Percentiles rank a stretch among this genome's conserved stretches.
These are phyloP conservation scores for Setaria viridis DNA, from an alignment of 202 grass and related monocot species.

Conservation along the genomic window DNA sequence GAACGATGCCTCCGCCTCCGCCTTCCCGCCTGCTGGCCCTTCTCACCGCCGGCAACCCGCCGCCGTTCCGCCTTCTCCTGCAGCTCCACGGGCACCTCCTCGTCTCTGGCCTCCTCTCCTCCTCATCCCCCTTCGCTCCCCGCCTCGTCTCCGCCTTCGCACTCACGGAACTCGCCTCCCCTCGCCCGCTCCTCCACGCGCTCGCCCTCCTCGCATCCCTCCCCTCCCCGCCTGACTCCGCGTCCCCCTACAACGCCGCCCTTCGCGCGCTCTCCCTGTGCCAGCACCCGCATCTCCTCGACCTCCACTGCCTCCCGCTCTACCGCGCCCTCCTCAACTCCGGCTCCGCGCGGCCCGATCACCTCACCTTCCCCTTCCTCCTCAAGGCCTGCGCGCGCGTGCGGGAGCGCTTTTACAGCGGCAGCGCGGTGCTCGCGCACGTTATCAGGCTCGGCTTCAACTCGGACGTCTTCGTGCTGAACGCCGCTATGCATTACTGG, in stretches of 20 bases:
- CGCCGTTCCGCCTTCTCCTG: constrained; percentile 40
- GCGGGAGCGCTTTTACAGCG: constrained; percentile 4
- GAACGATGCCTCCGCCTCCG: constrained; percentile 10
- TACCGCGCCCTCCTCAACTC: constrained; percentile 60
- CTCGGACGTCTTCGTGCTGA: constrained; percentile 62
- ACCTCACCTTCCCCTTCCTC: constrained; percentile 70
- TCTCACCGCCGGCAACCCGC: constrained; percentile 34
- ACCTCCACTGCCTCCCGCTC: constrained; percentile 49
- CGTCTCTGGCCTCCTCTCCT: constrained; percentile 27
- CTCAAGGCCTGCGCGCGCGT: constrained; percentile 50
- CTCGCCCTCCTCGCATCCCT: constrained; percentile 63
- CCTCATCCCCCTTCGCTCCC: neutral
- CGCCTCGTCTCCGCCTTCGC: constrained; percentile 55
- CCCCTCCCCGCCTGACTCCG: constrained; percentile 39
- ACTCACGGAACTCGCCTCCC: constrained; percentile 36
- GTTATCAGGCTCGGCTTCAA: constrained; percentile 52
- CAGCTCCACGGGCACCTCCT: constrained; percentile 67
- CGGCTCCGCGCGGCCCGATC: constrained; percentile 52
- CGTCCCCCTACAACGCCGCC: constrained; percentile 28
- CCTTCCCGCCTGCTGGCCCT: constrained; percentile 40
- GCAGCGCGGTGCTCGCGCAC: constrained; percentile 46
- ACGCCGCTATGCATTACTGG: constrained; percentile 53
- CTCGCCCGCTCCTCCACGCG: constrained; percentile 55
- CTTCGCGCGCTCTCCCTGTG: constrained; percentile 51
- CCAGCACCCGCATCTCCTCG: constrained; percentile 8